These are phyloP conservation scores for Camellia sinensis DNA, from an alignment of 148 eudicot species.

Conservation along the genomic window DNA sequence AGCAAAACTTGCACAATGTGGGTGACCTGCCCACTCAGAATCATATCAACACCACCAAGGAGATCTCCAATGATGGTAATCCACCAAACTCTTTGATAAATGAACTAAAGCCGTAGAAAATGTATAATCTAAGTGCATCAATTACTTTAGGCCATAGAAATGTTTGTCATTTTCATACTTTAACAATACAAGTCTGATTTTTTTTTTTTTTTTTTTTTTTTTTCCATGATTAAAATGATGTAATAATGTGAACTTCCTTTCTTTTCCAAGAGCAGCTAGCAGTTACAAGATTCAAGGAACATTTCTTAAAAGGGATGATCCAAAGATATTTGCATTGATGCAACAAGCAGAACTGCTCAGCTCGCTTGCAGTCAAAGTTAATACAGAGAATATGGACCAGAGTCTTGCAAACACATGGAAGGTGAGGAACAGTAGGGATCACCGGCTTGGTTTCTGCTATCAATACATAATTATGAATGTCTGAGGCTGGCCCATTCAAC, in stretches of 20 bases:
- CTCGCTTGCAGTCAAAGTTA: constrained; percentile 85
- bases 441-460: background rate
- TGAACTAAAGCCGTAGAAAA: background rate
- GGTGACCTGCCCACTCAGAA: constrained; percentile 25
- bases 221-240: constrained; percentile 1
- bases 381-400: constrained; percentile 65
- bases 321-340: constrained; percentile 65
- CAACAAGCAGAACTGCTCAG: constrained; percentile 93
- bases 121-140: background rate
- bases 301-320: constrained; percentile 79
- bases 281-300: constrained; percentile 54
- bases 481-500: background rate
- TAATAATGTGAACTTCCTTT: constrained; percentile 5
- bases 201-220: background rate
- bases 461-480: background rate
- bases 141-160: constrained; percentile 20
- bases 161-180: background rate
- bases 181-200: background rate
- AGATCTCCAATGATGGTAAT: constrained; percentile 48
- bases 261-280: constrained; percentile 23
- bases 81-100: background rate
- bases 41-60: constrained; percentile 30
- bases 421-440: constrained; percentile 42
- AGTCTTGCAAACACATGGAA: constrained; percentile 93
- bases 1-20: constrained; percentile 40